phyloP scores from a whole-genome alignment of 2,329 filamentous ascomycete genomes.

The Chaetomiaceae sp. region DNA sequence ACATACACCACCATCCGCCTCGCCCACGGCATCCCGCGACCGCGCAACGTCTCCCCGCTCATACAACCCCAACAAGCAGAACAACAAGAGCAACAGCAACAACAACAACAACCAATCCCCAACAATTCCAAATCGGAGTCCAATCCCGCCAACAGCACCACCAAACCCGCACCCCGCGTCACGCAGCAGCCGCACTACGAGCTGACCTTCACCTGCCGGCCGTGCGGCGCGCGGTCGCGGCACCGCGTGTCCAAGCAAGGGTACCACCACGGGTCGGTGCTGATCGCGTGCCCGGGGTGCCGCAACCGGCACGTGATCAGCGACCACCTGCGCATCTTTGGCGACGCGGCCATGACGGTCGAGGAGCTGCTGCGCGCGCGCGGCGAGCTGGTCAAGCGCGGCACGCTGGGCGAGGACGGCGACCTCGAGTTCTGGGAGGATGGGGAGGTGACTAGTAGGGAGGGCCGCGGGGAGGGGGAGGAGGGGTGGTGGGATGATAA shows the following conservation, averaged over 20 bases:
- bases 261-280: slow-evolving; percentile 82
- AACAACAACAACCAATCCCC: slow-evolving; percentile 20
- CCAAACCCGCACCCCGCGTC: slow-evolving; percentile 2
- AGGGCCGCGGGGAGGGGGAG: no score
- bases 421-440: slow-evolving; percentile 92
- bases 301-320: slow-evolving; percentile 84
- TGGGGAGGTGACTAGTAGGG: slow-evolving; percentile 46
- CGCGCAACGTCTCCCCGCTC: slow-evolving; percentile 29
- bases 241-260: slow-evolving; percentile 90
- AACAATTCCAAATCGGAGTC: slow-evolving; percentile 5
- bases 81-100: neutral
- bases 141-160: no score
- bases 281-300: slow-evolving; percentile 84
- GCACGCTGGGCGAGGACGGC: slow-evolving; percentile 67
- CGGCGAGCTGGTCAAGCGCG: slow-evolving; percentile 67
- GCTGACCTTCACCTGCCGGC: slow-evolving; percentile 87
- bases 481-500: slow-evolving; percentile 16
- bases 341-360: slow-evolving; percentile 61
- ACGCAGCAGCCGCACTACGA: slow-evolving; percentile 64
- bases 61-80: slow-evolving; percentile 23
- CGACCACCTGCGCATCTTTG: slow-evolving; percentile 79
- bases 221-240: slow-evolving; percentile 71
- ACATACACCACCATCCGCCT: slow-evolving; percentile 15
- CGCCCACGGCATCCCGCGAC: slow-evolving; percentile 28
- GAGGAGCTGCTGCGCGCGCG: slow-evolving; percentile 73